These are phyloP conservation scores for Citrus sinensis DNA, from an alignment of 345 rosid species.

Conservation along the genomic window DVS_A1.0 CM039162.1:3588501-3589000, in stretches of 20 bases:
- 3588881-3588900: not conserved
- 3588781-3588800: not conserved
- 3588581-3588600: conserved; percentile 94
- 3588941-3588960: not conserved
- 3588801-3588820: not conserved
- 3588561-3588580: conserved; percentile 73
- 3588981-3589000: no score
- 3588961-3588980: not conserved
- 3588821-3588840: not conserved
- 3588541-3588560: conserved; percentile 93
- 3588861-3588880: not conserved
- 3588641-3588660: conserved; percentile 71
- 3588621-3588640: conserved; percentile 93
- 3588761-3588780: not conserved
- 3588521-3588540: conserved; percentile 82
- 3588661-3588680: not conserved
- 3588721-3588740: not conserved
- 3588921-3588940: not conserved
- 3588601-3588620: conserved; percentile 97
- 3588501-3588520: conserved; percentile 93
- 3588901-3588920: not conserved
- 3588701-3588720: not conserved
- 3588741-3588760: not conserved
- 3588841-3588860: not conserved
- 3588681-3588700: not conserved